Conservation (phyloP, 2,329 filamentous ascomycete species). For the Neonectria ditissima region DNA sequence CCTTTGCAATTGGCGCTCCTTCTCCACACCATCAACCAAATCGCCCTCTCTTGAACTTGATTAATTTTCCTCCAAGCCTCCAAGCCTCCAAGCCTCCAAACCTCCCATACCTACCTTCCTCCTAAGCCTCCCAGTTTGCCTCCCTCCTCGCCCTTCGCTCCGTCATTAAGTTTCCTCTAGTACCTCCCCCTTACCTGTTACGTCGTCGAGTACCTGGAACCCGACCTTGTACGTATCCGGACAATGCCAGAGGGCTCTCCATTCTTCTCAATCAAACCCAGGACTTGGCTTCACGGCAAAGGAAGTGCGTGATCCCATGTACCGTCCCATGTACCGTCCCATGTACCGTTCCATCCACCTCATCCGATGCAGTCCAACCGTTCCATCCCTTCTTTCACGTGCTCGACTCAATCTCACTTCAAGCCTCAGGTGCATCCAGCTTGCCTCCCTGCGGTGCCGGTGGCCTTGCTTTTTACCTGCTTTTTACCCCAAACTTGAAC, state of each 20-base stretch:
- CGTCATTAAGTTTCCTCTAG: constrained; percentile 1
- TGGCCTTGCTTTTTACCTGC: constrained; percentile 4
- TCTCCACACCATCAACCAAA: constrained; percentile 6
- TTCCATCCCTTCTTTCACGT: constrained; percentile 11
- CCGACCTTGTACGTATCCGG: constrained; percentile 9
- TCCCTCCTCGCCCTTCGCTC: neutral
- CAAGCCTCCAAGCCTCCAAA: no score
- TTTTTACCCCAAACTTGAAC: constrained; percentile 1
- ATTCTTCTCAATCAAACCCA: neutral
- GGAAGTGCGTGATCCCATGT: neutral
- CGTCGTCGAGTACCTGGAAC: constrained; percentile 12
- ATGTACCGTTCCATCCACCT: neutral
- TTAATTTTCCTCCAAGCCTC: neutral
- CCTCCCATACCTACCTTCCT: no score
- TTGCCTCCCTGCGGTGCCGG: neutral
- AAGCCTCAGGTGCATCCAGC: neutral
- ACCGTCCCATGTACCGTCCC: neutral
- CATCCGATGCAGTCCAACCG: neutral
- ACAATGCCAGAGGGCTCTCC: neutral
- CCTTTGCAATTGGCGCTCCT: neutral
- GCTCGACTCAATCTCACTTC: constrained; percentile 1
- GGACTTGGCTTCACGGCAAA: neutral
- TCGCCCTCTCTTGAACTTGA: neutral
- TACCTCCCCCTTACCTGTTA: constrained; percentile 12
- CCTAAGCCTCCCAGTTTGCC: neutral